phyloP scores from a whole-genome alignment of 2,329 filamentous ascomycete genomes.

The Niveomyces coronatus region DNA sequence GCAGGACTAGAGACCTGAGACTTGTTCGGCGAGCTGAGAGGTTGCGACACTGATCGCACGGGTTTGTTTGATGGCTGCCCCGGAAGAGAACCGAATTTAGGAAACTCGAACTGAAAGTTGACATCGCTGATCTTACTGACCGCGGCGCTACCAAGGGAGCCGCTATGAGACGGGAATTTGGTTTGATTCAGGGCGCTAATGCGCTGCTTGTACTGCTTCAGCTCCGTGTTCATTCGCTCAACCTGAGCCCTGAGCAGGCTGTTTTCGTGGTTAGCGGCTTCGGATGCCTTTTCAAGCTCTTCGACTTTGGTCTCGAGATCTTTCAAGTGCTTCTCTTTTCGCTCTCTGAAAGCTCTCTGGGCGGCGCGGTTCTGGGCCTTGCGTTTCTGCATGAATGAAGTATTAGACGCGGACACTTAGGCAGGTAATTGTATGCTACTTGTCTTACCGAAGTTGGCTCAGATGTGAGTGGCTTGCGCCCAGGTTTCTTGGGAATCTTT shows the following conservation, averaged over 20 bases:
- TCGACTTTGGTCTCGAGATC: conserved; percentile 72
- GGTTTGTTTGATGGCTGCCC: conserved; percentile 27
- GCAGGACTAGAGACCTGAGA: conserved; percentile 15
- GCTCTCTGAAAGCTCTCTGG: conserved; percentile 85
- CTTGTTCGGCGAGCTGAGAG: conserved; percentile 21
- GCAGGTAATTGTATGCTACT: no score
- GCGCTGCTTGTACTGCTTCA: conserved; percentile 85
- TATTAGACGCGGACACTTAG: conserved; percentile 8
- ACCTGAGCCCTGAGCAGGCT: conserved; percentile 74
- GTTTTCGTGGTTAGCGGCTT: conserved; percentile 79
- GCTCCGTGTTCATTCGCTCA: conserved; percentile 73
- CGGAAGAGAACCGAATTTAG: conserved; percentile 74
- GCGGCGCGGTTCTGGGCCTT: conserved; percentile 94
- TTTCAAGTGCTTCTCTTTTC: conserved; percentile 85
- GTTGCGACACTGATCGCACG: conserved; percentile 19
- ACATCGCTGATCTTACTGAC: conserved; percentile 57
- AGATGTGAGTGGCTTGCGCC: conserved; percentile 87
- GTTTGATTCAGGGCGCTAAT: conserved; percentile 47
- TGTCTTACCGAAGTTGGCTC: conserved; percentile 86
- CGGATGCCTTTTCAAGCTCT: conserved; percentile 71
- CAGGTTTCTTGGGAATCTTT: conserved; percentile 88
- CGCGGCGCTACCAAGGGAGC: conserved; percentile 32
- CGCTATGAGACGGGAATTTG: conserved; percentile 29
- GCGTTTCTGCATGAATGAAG: conserved; percentile 55
- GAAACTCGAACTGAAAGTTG: conserved; percentile 93